Evolutionary conservation across 2,329 filamentous ascomycete species (phyloP), one percentile per base, ranked within the genome.

Genomic region (Alternaria longipes): DNA sequence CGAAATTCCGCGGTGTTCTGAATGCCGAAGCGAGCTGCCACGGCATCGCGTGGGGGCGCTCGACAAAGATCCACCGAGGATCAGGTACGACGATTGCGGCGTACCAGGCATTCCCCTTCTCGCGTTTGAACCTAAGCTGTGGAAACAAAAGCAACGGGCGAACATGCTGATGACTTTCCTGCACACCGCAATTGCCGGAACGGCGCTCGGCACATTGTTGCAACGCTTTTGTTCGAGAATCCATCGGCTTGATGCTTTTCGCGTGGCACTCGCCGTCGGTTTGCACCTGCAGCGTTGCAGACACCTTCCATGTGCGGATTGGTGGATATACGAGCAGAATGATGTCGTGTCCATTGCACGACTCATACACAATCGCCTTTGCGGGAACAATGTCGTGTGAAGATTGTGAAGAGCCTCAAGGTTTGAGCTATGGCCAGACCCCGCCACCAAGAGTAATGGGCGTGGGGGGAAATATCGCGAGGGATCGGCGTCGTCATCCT

Each of bases 31-130:
- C 50, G 53, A 60, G 45, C 64, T 55, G 70, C 65, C 62, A 58
- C 62, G 53, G 59, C 36, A 56, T 61, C 56, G 71, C 73, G 74
- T 75, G 75, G 74, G 74, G 74, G 66, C 64, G 50, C 50, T 28
- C 50, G 28, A 53, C 45, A 47, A 28, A 56, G 65, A 64, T 71
- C 63, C 66, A 67, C 62, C 59, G 66, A 64, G 51, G 61, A 70
- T 74, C 74, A 78, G 74, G 75, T 70, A 78, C 75, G 63, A 57
- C 62, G 63, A 60, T 61, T 62, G 59, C 63, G 63, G 66, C 60
- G 67, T 64, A 59, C 62, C 64, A 73, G 63, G 53, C 62, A 65
- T 56, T 56, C 40, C 49, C 59, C 51, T 50, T 56, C 40, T 51
- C 34, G 56, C 51, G 45, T 54, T 52, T 54, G 63, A 70, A 66